Evolutionary conservation across 179 eudicot species (phyloP).

Genomic region (Pouteria campechiana): DNA sequence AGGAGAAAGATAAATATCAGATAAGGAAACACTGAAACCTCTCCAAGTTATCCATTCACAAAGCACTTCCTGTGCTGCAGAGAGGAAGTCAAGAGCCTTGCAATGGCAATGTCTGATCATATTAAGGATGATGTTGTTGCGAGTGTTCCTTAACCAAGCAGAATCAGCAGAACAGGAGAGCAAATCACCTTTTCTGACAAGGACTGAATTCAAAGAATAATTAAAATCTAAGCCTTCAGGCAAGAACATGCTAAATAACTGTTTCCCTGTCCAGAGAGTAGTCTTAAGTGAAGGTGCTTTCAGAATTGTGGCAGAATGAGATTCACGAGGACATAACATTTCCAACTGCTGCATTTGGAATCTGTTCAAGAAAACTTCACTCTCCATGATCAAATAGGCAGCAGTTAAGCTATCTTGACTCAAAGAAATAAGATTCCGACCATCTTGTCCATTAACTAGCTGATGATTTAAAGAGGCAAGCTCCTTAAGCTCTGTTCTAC

Average conservation of each 20-base stretch:
- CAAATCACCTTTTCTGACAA: constrained; percentile 55
- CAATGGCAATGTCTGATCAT: constrained; percentile 42
- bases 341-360: constrained; percentile 68
- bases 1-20: constrained; percentile 66
- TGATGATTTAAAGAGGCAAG: constrained; percentile 71
- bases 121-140: constrained; percentile 46
- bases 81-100: constrained; percentile 36
- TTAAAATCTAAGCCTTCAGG: constrained; percentile 49
- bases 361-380: constrained; percentile 34
- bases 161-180: constrained; percentile 46
- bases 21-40: constrained; percentile 81
- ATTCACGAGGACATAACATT: constrained; percentile 46
- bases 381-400: constrained; percentile 55
- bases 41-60: constrained; percentile 72
- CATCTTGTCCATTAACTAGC: constrained; percentile 65
- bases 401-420: constrained; percentile 88
- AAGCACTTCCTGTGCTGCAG: constrained; percentile 71
- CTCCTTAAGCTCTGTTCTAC: constrained; percentile 71
- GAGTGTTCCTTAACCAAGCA: constrained; percentile 60
- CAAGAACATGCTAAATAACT: constrained; percentile 61
- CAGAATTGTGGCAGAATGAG: constrained; percentile 25
- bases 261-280: constrained; percentile 65
- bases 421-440: constrained; percentile 53
- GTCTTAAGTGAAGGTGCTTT: constrained; percentile 13
- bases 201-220: constrained; percentile 30